Conservation (phyloP, 2,329 filamentous ascomycete genomes). For the Botrytis medusae region DNA sequence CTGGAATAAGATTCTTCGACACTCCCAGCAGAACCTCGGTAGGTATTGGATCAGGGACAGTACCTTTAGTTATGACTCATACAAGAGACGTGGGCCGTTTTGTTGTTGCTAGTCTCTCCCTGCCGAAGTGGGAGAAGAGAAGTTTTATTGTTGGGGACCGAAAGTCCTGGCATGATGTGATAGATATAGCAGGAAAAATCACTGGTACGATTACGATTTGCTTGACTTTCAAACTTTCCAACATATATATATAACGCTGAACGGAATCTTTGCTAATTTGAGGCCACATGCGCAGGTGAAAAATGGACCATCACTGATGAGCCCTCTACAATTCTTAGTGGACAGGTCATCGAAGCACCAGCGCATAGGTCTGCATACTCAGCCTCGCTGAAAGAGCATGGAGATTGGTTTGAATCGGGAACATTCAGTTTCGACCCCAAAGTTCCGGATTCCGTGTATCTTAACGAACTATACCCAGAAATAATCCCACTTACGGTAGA, state of each 20-base stretch:
- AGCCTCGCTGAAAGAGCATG: constrained; percentile 10
- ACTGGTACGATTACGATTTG: constrained; percentile 24
- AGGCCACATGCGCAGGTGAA: background rate
- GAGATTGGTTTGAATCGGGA: constrained; percentile 14
- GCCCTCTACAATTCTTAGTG: background rate
- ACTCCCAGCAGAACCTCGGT: constrained; percentile 29
- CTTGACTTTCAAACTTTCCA: background rate
- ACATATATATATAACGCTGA: background rate
- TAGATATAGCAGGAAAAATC: constrained; percentile 31
- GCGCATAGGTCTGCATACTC: constrained; percentile 6
- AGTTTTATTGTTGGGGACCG: constrained; percentile 33
- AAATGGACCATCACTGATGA: constrained; percentile 6
- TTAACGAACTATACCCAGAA: constrained; percentile 12
- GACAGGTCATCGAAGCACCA: background rate
- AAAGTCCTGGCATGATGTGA: constrained; percentile 34
- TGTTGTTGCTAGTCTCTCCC: constrained; percentile 29
- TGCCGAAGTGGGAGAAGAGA: constrained; percentile 31
- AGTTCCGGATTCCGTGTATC: background rate
- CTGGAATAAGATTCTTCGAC: constrained; percentile 30
- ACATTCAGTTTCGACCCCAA: constrained; percentile 5
- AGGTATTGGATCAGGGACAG: constrained; percentile 32
- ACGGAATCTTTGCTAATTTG: background rate
- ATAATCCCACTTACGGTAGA: background rate
- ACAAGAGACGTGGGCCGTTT: constrained; percentile 36
- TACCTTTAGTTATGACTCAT: constrained; percentile 30